These are phyloP conservation scores for Sugiyamaella smithiae DNA, from an alignment of 805 yeast genomes.

Conservation along the genomic window DNA sequence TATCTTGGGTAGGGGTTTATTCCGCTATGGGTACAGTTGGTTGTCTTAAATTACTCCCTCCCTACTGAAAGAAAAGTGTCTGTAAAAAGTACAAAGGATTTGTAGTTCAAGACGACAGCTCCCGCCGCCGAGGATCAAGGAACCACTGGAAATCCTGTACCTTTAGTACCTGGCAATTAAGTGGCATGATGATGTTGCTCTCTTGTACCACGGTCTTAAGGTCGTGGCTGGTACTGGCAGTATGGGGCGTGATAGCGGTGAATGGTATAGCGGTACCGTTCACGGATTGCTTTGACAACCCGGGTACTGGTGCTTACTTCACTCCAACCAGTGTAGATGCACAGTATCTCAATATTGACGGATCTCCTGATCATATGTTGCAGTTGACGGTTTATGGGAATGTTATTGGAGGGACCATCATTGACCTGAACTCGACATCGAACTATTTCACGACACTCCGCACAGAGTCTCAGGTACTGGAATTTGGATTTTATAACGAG, in stretches of 20 bases:
- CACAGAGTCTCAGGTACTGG: slow-evolving; percentile 24
- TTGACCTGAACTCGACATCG: slow-evolving; percentile 22
- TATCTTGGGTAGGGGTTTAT: too few species aligned
- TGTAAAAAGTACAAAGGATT: too few species aligned
- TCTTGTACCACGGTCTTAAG: too few species aligned
- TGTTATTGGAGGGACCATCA: slow-evolving; percentile 15
- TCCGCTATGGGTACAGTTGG: too few species aligned
- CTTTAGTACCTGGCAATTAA: too few species aligned
- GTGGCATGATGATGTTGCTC: too few species aligned
- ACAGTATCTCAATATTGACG: background rate
- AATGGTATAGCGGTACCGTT: slow-evolving; percentile 3
- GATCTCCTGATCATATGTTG: slow-evolving; percentile 10
- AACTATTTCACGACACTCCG: slow-evolving; percentile 30
- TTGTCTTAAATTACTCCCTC: too few species aligned
- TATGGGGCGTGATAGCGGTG: background rate
- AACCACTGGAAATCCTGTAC: too few species aligned
- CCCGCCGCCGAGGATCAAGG: too few species aligned
- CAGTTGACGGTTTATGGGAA: slow-evolving; percentile 17
- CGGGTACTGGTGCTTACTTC: slow-evolving; percentile 8
- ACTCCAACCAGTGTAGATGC: slow-evolving; percentile 11
- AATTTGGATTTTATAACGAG: slow-evolving; percentile 19
- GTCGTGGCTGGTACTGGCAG: too few species aligned
- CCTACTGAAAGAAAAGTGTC: too few species aligned
- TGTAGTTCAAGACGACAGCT: too few species aligned
- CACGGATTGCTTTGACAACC: slow-evolving; percentile 5